Evolutionary conservation across 1,284 basidiomycete genomes (phyloP), one percentile per base, ranked within the genome.

Genomic region (Apiotrichum laibachii): DNA sequence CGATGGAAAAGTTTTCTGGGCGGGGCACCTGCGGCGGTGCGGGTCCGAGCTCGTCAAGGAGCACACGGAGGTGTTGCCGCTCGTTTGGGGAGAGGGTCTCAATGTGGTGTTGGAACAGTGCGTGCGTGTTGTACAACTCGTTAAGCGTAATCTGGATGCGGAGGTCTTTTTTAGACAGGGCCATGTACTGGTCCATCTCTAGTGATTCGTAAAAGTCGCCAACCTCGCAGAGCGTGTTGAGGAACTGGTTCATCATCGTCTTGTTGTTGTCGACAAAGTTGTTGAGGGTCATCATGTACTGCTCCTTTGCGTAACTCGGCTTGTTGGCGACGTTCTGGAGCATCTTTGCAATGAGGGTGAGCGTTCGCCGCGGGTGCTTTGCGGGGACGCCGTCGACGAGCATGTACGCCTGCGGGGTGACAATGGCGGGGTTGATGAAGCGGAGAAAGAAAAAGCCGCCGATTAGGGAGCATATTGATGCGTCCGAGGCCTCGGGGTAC

Each of bases 111-210:
- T 89, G 81, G 63, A 99, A 88, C 71, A 98, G 82, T 37, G 92
- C 89, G 77, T 99, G 95, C 4, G 94, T 98, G 80, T 96, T 96
- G 80, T 97, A 98, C 81, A 99, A 75, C 82, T 99, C 96, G 76
- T 99, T 99, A 76, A 99, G 82, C n/a, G 96, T 98, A 75, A 99
- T 99, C 77, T 92, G 89, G 79, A 99, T 98, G 82, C 90, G 87
- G 62, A 98, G 82, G 75, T 99, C 95, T 80, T 97, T 98, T 84
- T 99, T 99, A 59, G 94, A 97, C 60, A 99, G 81, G 15, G 96
- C 95, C 93, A 99, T 97, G 79, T 99, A 99, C 82, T 99, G 96
- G 79, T 99, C 95, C 69, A 92, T 92, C 86, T 99, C 96, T 57
- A 99, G 84, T 12, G 95, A 94, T 68, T 99, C 96, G 79, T 98